Conservation (phyloP, 768 basidiomycete genomes). For the Cystofilobasidium bisporidii region DNA sequence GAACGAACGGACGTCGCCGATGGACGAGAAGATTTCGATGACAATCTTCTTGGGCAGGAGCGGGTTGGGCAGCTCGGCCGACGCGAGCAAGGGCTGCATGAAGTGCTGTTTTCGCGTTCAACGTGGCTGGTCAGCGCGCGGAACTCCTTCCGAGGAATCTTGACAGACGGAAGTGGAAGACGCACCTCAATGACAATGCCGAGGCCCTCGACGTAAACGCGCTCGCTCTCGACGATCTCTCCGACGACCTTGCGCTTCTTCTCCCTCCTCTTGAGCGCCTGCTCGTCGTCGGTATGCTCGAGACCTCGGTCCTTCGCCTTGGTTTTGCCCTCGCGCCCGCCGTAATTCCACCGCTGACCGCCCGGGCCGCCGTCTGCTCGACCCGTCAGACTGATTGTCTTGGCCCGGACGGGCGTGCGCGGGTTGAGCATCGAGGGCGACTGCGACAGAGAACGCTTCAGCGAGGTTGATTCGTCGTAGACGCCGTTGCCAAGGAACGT, state of each 20-base stretch:
- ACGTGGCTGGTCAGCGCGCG: no score
- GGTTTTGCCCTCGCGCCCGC: no score
- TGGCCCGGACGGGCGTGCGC: not conserved
- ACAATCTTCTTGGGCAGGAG: conserved; percentile 61
- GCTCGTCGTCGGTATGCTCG: no score
- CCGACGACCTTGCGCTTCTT: conserved; percentile 63
- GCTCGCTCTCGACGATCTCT: conserved; percentile 74
- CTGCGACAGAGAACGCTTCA: not conserved
- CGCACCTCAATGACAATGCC: conserved; percentile 71
- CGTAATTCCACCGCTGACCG: no score
- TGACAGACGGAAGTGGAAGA: conserved; percentile 29
- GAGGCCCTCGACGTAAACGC: conserved; percentile 67
- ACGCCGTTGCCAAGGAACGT: not conserved
- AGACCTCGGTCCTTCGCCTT: no score
- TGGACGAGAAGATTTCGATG: conserved; percentile 71
- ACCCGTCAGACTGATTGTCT: conserved; percentile 3
- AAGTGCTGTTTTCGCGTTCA: no score
- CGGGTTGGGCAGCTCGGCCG: conserved; percentile 57
- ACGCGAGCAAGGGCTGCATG: conserved; percentile 64
- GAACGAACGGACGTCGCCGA: conserved; percentile 60
- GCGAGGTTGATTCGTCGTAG: no score
- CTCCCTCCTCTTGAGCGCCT: conserved; percentile 18
- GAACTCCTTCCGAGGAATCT: no score
- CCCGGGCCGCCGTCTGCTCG: no score
- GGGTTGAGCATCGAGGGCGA: not conserved